Conservation (phyloP, 2,329 filamentous ascomycete genomes). For the Cercospora beticola region DNA sequence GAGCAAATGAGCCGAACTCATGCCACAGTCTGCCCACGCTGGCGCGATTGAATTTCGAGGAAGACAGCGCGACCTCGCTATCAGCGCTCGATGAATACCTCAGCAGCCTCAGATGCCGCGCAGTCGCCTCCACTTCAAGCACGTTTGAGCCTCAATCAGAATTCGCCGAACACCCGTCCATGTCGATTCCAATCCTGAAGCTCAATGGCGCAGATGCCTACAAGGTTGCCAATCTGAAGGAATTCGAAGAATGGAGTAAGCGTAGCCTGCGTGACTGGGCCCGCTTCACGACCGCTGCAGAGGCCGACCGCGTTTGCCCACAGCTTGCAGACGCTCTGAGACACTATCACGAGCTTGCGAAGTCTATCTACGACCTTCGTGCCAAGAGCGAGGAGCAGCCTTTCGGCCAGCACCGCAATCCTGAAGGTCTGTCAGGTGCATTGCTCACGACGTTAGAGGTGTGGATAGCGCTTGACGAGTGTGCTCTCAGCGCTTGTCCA, state of each 20-base stretch:
- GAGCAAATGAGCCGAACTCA: background rate
- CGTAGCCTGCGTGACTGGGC: background rate
- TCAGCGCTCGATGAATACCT: conserved; percentile 26
- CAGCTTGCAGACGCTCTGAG: background rate
- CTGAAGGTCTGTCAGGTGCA: conserved; percentile 33
- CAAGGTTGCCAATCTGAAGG: conserved; percentile 11
- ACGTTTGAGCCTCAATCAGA: conserved; percentile 19
- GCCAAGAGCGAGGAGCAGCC: background rate
- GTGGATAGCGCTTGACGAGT: conserved; percentile 59
- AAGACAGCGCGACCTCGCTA: conserved; percentile 34
- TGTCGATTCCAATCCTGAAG: conserved; percentile 19
- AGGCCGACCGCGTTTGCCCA: background rate
- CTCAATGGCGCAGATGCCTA: background rate
- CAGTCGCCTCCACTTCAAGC: background rate
- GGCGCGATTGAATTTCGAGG: background rate
- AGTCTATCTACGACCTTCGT: background rate
- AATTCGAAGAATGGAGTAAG: conserved; percentile 11
- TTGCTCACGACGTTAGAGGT: conserved; percentile 58
- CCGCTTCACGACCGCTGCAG: background rate
- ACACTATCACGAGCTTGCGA: background rate
- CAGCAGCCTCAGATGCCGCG: background rate
- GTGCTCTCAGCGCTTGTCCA: conserved; percentile 45
- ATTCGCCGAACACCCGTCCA: background rate
- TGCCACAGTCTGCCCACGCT: background rate
- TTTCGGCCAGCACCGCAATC: background rate